Evolutionary conservation across 1,139 yeast species (phyloP).

Genomic region (Arxiozyma bovina): DNA sequence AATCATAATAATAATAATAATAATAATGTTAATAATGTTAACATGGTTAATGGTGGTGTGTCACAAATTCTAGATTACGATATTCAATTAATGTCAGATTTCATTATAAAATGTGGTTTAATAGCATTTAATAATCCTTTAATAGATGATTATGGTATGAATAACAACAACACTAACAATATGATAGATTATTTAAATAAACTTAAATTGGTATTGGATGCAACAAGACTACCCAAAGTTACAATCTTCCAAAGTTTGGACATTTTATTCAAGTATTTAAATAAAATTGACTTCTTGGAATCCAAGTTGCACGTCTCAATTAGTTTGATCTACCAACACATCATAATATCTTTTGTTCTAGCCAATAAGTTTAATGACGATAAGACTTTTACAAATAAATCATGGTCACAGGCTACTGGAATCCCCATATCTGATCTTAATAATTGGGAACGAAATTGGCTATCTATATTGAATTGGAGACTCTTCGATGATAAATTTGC

Average conservation of each 20-base stretch:
- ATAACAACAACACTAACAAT: not conserved
- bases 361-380: slow-evolving; percentile 96
- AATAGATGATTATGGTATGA: not conserved
- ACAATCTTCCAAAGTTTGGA: slow-evolving; percentile 74
- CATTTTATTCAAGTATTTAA: slow-evolving; percentile 42
- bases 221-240: slow-evolving; percentile 82
- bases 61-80: slow-evolving; percentile 72
- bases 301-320: not conserved
- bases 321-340: slow-evolving; percentile 39
- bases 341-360: slow-evolving; percentile 64
- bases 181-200: slow-evolving; percentile 43
- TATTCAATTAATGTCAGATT: slow-evolving; percentile 65
- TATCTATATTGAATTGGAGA: slow-evolving; percentile 35
- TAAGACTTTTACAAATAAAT: slow-evolving; percentile 87
- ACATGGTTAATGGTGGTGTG: slow-evolving; percentile 58
- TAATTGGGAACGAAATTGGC: slow-evolving; percentile 66
- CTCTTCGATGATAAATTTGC: slow-evolving; percentile 28
- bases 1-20: slow-evolving; percentile 6
- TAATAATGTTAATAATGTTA: slow-evolving; percentile 7
- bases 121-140: slow-evolving; percentile 40
- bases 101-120: slow-evolving; percentile 43
- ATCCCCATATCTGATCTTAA: slow-evolving; percentile 55
- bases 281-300: slow-evolving; percentile 31
- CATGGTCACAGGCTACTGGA: slow-evolving; percentile 95
- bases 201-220: slow-evolving; percentile 62